Base-by-base conservation (phyloP, 495 filamentous ascomycete genomes). In the Apodospora peruviana region DNA sequence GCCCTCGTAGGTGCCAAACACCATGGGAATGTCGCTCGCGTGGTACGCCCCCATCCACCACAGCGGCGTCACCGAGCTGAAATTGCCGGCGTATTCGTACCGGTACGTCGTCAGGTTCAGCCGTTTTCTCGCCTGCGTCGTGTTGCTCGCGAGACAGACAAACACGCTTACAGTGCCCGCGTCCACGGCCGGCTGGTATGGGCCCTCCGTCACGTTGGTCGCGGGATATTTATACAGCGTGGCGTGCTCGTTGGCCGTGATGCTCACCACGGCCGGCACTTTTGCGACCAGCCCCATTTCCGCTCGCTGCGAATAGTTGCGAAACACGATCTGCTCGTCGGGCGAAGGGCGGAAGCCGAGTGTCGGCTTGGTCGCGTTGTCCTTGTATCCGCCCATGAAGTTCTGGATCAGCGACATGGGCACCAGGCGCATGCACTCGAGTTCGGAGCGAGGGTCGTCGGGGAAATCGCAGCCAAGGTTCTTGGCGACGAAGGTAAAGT, bases 11-110 rank as follows among this genome's bases (percentile, higher is more conserved):
- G 61, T 70, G 27, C 74, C 74, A 48, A 78, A 76, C 17, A 72
- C 56, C 40, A 75, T 66, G 2, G 73, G 72, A 3, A 75, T 46
- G 42, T 78, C 69, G 34, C 66, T 62, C 2, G 61, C 64, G 46
- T 80, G 76, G 40, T 76, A 80, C n/a, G 76, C 75, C 7, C 75
- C 75, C 48, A 77, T 64, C 71, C 70, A 74, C 17, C 48, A 5
- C 23, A 57, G 61, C 0, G 66, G 65, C 17, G 64, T 72, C 9
- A 80, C 20, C 40, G 70, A 75, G 12, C 63, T 53, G 48, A 70
- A 80, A 40, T 70, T 75, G 0, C 75, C 77, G 12, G 64, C 63
- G 43, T 77, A 77, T 45, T 72, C 60, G 52, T 75, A 81, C n/a
- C 76, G 65, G 53, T 67, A 79, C 3, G 68, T 75, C 14, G 71